Conservation (phyloP, 371 early-diverging fungal genomes). For the Rhizopus delemar region DNA sequence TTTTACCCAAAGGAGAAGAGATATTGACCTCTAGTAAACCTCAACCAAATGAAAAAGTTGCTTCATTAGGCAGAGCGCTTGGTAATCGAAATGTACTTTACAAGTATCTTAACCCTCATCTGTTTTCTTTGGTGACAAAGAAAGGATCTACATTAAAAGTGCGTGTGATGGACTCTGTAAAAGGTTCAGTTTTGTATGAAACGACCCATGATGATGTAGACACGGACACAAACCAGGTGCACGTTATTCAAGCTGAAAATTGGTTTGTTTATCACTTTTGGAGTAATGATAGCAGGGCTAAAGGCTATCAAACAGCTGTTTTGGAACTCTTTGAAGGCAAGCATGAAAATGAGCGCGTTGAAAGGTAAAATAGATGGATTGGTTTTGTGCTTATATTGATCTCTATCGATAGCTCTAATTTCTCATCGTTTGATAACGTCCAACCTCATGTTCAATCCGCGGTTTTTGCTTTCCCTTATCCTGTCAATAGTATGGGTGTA, state of each 20-base stretch:
- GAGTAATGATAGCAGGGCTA: constrained; percentile 64
- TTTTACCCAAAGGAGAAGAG: constrained; percentile 61
- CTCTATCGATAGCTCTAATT: constrained; percentile 46
- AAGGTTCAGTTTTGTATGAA: constrained; percentile 80
- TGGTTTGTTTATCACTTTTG: constrained; percentile 89
- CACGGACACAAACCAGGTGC: constrained; percentile 51
- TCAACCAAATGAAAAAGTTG: constrained; percentile 59
- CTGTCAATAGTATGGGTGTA: constrained; percentile 76
- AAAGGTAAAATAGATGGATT: constrained; percentile 49
- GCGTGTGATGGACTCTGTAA: constrained; percentile 85
- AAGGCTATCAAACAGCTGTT: constrained; percentile 68
- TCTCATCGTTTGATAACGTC: constrained; percentile 71
- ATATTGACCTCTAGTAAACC: constrained; percentile 50
- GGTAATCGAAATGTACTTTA: constrained; percentile 93
- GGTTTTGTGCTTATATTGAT: no score
- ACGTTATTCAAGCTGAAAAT: constrained; percentile 80
- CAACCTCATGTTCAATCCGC: constrained; percentile 77
- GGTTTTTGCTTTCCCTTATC: constrained; percentile 75
- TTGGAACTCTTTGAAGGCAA: constrained; percentile 87
- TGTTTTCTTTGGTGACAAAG: constrained; percentile 67
- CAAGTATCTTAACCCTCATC: constrained; percentile 95
- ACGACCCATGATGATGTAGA: constrained; percentile 68
- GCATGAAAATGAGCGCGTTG: constrained; percentile 70
- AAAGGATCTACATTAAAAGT: constrained; percentile 45
- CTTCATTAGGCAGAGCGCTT: constrained; percentile 88